Conservation (phyloP, 2,329 filamentous ascomycete genomes). For the Claviceps sp. region DNA sequence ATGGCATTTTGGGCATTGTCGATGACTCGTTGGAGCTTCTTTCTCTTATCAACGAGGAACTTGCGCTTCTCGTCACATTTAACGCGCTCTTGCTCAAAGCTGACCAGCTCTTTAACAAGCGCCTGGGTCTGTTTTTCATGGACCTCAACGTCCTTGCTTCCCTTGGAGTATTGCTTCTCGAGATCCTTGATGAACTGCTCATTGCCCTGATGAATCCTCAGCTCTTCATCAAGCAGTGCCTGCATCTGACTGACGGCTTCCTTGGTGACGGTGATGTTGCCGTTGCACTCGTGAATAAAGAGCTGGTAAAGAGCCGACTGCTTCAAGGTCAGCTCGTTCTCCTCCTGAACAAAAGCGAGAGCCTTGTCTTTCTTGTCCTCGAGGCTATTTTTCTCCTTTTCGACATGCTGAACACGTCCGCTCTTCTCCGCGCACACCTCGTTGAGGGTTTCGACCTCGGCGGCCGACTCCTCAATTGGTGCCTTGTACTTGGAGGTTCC, state of each 20-base stretch:
- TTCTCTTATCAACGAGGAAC: conserved; percentile 78
- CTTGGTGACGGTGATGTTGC: conserved; percentile 77
- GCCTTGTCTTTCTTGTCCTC: conserved; percentile 97
- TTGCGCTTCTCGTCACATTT: conserved; percentile 98
- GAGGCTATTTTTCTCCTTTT: conserved; percentile 86
- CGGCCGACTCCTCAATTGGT: conserved; percentile 85
- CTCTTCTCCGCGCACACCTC: conserved; percentile 94
- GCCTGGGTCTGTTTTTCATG: conserved; percentile 71
- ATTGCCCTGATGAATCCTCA: conserved; percentile 82
- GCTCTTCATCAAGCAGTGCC: conserved; percentile 68
- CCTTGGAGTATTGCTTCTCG: conserved; percentile 70
- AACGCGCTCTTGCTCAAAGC: conserved; percentile 90
- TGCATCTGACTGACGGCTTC: conserved; percentile 90
- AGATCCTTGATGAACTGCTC: conserved; percentile 84
- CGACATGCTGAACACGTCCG: conserved; percentile 87
- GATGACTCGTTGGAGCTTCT: conserved; percentile 86
- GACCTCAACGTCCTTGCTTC: conserved; percentile 68
- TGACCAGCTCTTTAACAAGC: conserved; percentile 74
- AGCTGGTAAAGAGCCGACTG: conserved; percentile 89
- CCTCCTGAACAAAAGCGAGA: conserved; percentile 73
- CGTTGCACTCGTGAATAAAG: conserved; percentile 73
- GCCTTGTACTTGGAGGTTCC: conserved; percentile 97
- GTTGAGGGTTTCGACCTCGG: conserved; percentile 83
- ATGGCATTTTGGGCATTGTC: conserved; percentile 61
- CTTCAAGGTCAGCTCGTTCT: conserved; percentile 84